Evolutionary conservation across 805 yeast genomes (phyloP), one percentile per base, ranked within the genome.

Genomic region (Metschnikowia cerradonensis): DNA sequence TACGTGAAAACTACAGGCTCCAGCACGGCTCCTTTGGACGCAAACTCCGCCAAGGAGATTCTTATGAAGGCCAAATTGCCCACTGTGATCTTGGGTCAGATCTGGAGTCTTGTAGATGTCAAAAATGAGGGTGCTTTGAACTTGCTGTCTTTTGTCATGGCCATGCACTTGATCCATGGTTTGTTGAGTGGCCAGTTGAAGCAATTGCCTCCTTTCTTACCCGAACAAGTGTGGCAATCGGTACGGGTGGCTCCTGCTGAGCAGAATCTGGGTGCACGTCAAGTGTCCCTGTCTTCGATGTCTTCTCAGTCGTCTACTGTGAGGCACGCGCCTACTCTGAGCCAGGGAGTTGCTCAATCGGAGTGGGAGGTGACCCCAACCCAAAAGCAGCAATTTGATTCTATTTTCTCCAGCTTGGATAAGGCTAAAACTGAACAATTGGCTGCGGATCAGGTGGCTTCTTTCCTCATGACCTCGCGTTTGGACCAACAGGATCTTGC

Each of bases 81-180:
- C 26, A 86, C 84, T 34, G 79, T 80, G 23, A 78, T 83, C 1
- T 74, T 94, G 54, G 96, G 95, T 51, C 86, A 84, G 64, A 84
- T 94, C 52, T 94, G 99, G 99, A 79, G 79, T 48, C 74, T 92
- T 51, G 94, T 88, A 41, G 99, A 94, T 65, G 81, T 83, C 53
- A 78, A 79, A 48, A 83, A 83, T 58, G 69, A 79, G 1, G 99
- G 99, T 4, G 75, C 80, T 50, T 79, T 94, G 60, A 76, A 80
- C 50, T 80, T 83, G 62, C 77, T 83, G 14, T 91, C 89, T 64
- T 94, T 94, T 60, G 81, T 89, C 41, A 80, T 92, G 60, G 97
- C 98, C 6, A 92, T 94, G 99, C 96, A 88, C 68, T 77, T 94
- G 64, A 89, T 94, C 56, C 97, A 92, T 67, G 84, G 90, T 58